Percentiles rank a stretch among this genome's conserved stretches.
These are phyloP conservation scores for Arctium lappa DNA, from an alignment of 129 eudicot species.

Conservation along the genomic window DNA sequence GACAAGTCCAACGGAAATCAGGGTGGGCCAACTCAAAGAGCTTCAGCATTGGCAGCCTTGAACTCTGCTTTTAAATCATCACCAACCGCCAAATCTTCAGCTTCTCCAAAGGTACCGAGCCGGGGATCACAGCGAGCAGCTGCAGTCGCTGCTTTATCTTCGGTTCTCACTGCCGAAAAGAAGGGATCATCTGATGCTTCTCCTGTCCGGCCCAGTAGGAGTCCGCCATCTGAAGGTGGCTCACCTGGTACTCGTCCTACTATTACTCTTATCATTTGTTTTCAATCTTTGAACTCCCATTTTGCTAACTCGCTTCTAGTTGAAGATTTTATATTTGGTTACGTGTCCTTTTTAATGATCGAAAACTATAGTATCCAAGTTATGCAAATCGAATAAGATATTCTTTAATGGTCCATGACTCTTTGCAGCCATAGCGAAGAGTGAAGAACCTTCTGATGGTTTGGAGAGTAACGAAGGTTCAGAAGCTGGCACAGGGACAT, in stretches of 20 bases:
- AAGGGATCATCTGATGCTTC: conserved; percentile 62
- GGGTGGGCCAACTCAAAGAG: conserved; percentile 97
- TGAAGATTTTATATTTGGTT: background rate
- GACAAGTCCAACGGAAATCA: conserved; percentile 58
- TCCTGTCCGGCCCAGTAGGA: conserved; percentile 62
- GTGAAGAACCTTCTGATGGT: conserved; percentile 41
- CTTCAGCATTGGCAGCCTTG: conserved; percentile 92
- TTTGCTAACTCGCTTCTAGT: background rate
- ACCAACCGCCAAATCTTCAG: conserved; percentile 43
- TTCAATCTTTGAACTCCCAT: background rate
- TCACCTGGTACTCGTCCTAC: conserved; percentile 46
- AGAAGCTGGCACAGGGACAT: conserved; percentile 29
- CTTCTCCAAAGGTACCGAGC: conserved; percentile 47
- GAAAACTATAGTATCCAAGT: background rate
- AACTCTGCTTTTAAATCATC: conserved; percentile 82
- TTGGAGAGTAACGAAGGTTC: conserved; percentile 40
- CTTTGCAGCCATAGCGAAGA: conserved; percentile 41
- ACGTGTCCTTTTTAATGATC: no score
- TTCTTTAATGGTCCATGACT: background rate
- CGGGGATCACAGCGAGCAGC: conserved; percentile 98
- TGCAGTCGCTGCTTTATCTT: conserved; percentile 96
- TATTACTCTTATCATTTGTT: background rate
- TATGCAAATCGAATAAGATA: background rate
- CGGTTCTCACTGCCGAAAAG: conserved; percentile 93
- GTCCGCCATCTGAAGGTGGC: conserved; percentile 57